Evolutionary conservation across 768 basidiomycete genomes (phyloP).

Genomic region (Lentinula guzmanii): DNA sequence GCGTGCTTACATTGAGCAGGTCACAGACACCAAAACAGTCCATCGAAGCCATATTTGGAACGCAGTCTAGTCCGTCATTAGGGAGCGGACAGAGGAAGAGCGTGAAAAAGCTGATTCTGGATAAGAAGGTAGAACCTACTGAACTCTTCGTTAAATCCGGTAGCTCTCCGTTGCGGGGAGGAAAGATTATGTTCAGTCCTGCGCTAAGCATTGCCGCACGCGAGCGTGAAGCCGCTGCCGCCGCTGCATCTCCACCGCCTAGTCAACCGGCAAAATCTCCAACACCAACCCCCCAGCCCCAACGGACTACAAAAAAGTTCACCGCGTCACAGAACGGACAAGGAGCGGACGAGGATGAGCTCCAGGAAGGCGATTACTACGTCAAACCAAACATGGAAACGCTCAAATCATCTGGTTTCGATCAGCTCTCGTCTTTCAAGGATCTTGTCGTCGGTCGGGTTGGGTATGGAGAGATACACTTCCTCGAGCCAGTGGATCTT

Average conservation of each 20-base stretch:
- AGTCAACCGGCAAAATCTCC: slow-evolving; percentile 26
- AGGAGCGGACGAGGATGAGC: slow-evolving; percentile 25
- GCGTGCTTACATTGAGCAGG: slow-evolving; percentile 48
- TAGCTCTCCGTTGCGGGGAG: slow-evolving; percentile 32
- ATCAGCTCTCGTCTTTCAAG: slow-evolving; percentile 66
- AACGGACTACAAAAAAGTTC: slow-evolving; percentile 31
- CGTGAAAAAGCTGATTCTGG: slow-evolving; percentile 89
- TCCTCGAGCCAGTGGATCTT: slow-evolving; percentile 76
- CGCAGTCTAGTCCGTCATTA: slow-evolving; percentile 52
- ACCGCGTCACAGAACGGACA: slow-evolving; percentile 19
- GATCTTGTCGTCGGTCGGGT: slow-evolving; percentile 86
- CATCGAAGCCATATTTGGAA: slow-evolving; percentile 18
- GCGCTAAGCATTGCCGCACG: slow-evolving; percentile 69
- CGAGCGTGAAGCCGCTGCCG: slow-evolving; percentile 54
- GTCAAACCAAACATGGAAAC: slow-evolving; percentile 72
- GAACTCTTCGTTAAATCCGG: slow-evolving; percentile 58
- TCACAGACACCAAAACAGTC: slow-evolving; percentile 33
- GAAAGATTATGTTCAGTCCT: slow-evolving; percentile 70
- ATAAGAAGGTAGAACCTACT: slow-evolving; percentile 74
- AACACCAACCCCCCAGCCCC: slow-evolving; percentile 27
- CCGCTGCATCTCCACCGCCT: slow-evolving; percentile 15
- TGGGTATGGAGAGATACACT: slow-evolving; percentile 87
- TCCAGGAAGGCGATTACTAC: slow-evolving; percentile 89
- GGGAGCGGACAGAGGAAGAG: slow-evolving; percentile 71
- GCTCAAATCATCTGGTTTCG: slow-evolving; percentile 65